Base-by-base conservation (phyloP, 768 basidiomycete genomes). In the Rhodotorula kratochvilovae region DNA sequence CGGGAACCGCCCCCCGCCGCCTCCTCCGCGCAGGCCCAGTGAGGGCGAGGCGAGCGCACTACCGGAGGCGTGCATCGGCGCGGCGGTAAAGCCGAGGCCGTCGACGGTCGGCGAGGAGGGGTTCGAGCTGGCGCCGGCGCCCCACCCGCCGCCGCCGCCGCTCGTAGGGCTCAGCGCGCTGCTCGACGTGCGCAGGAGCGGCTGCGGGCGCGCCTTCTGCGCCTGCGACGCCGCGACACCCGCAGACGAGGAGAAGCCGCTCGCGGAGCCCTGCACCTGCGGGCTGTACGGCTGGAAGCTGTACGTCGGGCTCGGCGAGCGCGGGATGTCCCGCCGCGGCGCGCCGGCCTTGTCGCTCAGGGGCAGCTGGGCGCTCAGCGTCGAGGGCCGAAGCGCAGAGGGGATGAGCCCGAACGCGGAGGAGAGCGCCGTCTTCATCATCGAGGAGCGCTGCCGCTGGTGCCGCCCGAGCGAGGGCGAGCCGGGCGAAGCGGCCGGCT, bases 341-440 rank as follows among this genome's bases (percentile, higher is more conserved):
- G 13, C 27, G 11, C 31, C 25, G 2, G 27, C 3, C 36, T 50
- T n/a, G 13, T 43, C 50, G 56, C 31, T 25, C 12, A 66, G 25
- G 0, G 56, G 65, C 7, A 66, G 57, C 19, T 58, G 57, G 5
- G 27, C 16, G 11, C 61, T 55, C n/a, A 66, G 66, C 3, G 68
- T 31, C 10, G 53, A 29, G 4, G 66, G 69, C 7, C 69, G 66
- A 25, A 74, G 64, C 2, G 54, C 33, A 4, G 65, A 56, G 15
- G 72, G 69, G 17, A 74, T 53, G 63, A 71, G 62, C 23, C 63
- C 53, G 45, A 74, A 71, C 17, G 50, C 66, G 2, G 73, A 74
- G 16, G 73, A 71, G 50, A 74, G 63, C 10, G 73, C 69, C 13
- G 63, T 21, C 35, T 71, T 71, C 61, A 74, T 63, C 60, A 74